These are phyloP conservation scores for Metahyphopichia silvanorum DNA, from an alignment of 805 yeast genomes.

Conservation along the genomic window DNA sequence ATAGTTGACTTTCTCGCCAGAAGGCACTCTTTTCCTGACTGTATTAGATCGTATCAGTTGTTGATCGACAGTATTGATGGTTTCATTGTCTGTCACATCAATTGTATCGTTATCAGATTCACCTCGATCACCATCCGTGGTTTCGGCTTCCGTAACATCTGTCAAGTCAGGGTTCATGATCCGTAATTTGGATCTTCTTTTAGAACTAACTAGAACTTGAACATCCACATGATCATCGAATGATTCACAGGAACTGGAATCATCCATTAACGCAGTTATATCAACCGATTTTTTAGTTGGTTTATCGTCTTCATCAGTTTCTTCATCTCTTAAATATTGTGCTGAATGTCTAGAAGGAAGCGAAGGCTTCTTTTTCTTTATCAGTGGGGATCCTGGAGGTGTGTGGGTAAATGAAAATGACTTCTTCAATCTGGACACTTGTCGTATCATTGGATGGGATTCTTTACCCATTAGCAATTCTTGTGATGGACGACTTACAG, in stretches of 20 bases:
- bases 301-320: not conserved
- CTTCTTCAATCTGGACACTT: conserved; percentile 18
- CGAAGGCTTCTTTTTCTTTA: not conserved
- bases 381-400: conserved; percentile 18
- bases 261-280: conserved; percentile 1
- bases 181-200: conserved; percentile 55
- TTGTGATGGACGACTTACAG: not conserved
- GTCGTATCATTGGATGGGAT: conserved; percentile 8
- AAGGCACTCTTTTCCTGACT: conserved; percentile 15
- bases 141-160: not conserved
- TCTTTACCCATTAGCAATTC: not conserved
- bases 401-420: conserved; percentile 19
- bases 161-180: conserved; percentile 57
- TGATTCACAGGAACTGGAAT: conserved; percentile 12
- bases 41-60: no score
- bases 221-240: conserved; percentile 56
- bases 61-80: no score
- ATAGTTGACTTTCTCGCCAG: conserved; percentile 6
- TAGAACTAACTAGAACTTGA: conserved; percentile 67
- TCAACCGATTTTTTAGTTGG: conserved; percentile 5
- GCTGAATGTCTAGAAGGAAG: no score
- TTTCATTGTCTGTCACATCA: conserved; percentile 9
- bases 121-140: no score
- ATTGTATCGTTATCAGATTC: no score
- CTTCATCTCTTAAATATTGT: conserved; percentile 2